Evolutionary conservation across 306 rosid genomes (phyloP).

Genomic region (Citrullus colocynthis): DNA sequence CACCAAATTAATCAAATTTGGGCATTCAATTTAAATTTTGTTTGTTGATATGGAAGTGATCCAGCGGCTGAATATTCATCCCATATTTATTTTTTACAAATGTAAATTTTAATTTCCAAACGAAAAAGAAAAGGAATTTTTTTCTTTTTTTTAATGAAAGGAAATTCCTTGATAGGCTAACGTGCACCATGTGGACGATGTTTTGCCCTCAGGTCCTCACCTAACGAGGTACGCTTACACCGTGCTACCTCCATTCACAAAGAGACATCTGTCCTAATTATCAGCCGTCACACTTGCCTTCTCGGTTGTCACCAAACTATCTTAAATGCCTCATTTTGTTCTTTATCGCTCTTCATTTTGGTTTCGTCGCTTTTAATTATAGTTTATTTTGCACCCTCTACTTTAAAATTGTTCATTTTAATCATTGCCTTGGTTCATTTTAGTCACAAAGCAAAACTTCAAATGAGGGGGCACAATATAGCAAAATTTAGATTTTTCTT

Average conservation of each 20-base stretch:
- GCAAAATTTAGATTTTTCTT: too few species aligned
- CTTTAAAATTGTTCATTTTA: too few species aligned
- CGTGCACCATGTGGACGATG: background rate
- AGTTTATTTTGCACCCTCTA: too few species aligned
- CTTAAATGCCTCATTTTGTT: too few species aligned
- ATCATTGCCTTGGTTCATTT: too few species aligned
- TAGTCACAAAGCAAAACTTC: too few species aligned
- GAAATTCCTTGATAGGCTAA: background rate
- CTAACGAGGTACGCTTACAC: background rate
- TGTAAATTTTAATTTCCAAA: background rate
- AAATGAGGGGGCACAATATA: too few species aligned
- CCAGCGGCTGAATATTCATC: slow-evolving; percentile 10
- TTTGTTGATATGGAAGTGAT: slow-evolving; percentile 25
- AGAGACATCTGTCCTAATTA: background rate
- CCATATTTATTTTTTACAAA: slow-evolving; percentile 17
- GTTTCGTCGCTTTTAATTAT: too few species aligned
- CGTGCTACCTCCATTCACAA: background rate
- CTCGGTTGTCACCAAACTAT: background rate
- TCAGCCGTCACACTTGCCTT: background rate
- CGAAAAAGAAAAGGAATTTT: background rate
- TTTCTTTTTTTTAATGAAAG: background rate
- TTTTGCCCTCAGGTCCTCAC: background rate
- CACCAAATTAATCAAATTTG: background rate
- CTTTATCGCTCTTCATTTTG: too few species aligned
- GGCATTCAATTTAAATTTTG: background rate